Base-by-base conservation (phyloP, 768 basidiomycete species). In the Podaxis rugospora region DNA sequence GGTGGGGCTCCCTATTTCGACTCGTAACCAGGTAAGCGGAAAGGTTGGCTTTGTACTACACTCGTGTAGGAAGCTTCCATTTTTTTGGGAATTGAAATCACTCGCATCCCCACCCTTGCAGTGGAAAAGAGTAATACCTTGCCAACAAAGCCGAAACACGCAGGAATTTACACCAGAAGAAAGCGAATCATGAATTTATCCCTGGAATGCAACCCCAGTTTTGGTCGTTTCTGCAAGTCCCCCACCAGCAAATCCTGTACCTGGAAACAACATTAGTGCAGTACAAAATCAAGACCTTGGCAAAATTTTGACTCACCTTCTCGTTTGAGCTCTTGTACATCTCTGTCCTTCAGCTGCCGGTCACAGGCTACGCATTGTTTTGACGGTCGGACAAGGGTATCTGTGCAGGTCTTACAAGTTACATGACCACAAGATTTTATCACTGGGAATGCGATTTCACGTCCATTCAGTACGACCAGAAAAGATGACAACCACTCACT, bases 221-320 rank as follows among this genome's bases (percentile, higher is more conserved):
- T 84, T 89, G 39, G 84, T 87, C 0, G 90, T 89, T 74, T 96
- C 93, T n/a, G 94, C 93, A 65, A 93, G 73, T 5, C 95, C 95
- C n/a, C 95, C 95, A 56, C 92, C 90, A 6, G 95, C 94, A 69
- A 92, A 98, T 0, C 95, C 95, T 9, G 95, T 98, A 25, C 93
- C 92, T 93, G 57, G 44, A 47, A 37, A 57, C 55, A 9, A 56
- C 27, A 39, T 59, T 18, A 49, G 57, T 2, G 37, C 2, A 40
- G 14, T 11, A 1, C 23, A 39, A 36, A 36, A 2, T 18, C 18
- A 13, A 9, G 18, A 53, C 51, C 14, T 11, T 7, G 4, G 10
- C 36, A 11, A 50, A 27, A 16, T 18, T 21, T 11, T 28, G 2
- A 71, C 80, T 59, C 56, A 87, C 95, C 97, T 83, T 99, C 97